These are phyloP conservation scores for Cyamopsis tetragonoloba DNA, from an alignment of 306 rosid genomes.

Conservation along the genomic window DNA sequence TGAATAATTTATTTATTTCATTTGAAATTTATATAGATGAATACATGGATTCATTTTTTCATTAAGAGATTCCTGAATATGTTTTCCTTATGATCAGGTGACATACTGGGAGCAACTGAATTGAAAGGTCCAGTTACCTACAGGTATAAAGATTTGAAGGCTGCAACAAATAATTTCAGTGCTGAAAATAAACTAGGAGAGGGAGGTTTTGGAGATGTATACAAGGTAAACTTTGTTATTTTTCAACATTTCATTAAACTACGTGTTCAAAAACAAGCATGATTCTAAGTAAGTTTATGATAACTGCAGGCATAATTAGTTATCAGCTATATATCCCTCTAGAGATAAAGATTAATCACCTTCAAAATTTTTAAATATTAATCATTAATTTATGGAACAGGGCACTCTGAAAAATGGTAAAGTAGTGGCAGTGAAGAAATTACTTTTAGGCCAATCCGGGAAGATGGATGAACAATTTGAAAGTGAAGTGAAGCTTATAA, in stretches of 20 bases:
- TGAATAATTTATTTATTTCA: background rate
- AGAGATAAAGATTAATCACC: background rate
- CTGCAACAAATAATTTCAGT: constrained; percentile 55
- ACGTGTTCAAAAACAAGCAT: background rate
- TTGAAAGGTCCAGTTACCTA: constrained; percentile 56
- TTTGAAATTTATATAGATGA: background rate
- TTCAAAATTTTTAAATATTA: background rate
- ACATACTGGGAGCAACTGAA: constrained; percentile 61
- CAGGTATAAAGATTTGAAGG: constrained; percentile 52
- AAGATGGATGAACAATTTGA: constrained; percentile 50
- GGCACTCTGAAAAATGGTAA: constrained; percentile 66
- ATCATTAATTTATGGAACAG: constrained; percentile 27
- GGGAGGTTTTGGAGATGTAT: constrained; percentile 75
- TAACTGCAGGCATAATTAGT: background rate
- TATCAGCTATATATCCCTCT: background rate
- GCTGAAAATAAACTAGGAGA: constrained; percentile 63
- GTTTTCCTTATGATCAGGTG: constrained; percentile 36
- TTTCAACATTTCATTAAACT: background rate
- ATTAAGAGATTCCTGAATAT: background rate
- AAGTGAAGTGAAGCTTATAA: constrained; percentile 67
- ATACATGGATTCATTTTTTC: background rate
- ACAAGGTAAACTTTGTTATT: constrained; percentile 40
- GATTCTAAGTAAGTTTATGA: background rate
- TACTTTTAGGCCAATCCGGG: constrained; percentile 36
- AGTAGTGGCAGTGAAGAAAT: constrained; percentile 63